A percentile compares a stretch with the other conserved stretches of the same genome.
Evolutionary conservation across 169 alveolate genomes (phyloP).

Genomic region (Cryptosporidium ryanae): DNA sequence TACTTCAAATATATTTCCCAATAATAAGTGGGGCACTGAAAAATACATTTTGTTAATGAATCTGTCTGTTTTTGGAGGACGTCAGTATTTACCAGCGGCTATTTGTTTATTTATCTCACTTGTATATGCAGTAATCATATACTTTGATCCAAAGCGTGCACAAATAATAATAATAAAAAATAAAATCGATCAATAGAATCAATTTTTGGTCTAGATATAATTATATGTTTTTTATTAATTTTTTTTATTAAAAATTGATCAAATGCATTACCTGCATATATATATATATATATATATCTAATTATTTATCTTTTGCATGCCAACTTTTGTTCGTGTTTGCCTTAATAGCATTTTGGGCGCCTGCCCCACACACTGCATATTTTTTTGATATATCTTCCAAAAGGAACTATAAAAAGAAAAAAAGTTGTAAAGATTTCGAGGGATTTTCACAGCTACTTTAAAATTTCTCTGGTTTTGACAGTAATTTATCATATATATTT

Average conservation of each 20-base stretch:
- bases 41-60: conserved; percentile 48
- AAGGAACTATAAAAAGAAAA: neutral
- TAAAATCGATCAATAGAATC: conserved; percentile 33
- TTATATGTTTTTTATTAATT: neutral
- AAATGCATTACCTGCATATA: too few species aligned
- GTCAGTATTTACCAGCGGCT: conserved; percentile 59
- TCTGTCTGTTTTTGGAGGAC: conserved; percentile 62
- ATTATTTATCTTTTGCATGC: too few species aligned
- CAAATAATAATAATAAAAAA: conserved; percentile 40
- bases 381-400: conserved; percentile 8
- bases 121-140: conserved; percentile 19
- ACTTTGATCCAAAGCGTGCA: conserved; percentile 63
- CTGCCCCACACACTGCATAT: conserved; percentile 74
- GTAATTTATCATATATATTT: neutral
- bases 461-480: neutral
- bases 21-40: conserved; percentile 68
- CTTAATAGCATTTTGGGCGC: conserved; percentile 20
- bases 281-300: too few species aligned
- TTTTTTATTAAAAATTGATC: neutral
- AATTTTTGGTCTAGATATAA: neutral
- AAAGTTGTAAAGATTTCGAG: neutral
- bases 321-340: too few species aligned
- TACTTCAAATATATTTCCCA: conserved; percentile 59
- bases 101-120: conserved; percentile 48
- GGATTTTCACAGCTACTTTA: neutral